Conservation (phyloP, 305 asterid genomes). For the Fraxinus floribunda region DNA sequence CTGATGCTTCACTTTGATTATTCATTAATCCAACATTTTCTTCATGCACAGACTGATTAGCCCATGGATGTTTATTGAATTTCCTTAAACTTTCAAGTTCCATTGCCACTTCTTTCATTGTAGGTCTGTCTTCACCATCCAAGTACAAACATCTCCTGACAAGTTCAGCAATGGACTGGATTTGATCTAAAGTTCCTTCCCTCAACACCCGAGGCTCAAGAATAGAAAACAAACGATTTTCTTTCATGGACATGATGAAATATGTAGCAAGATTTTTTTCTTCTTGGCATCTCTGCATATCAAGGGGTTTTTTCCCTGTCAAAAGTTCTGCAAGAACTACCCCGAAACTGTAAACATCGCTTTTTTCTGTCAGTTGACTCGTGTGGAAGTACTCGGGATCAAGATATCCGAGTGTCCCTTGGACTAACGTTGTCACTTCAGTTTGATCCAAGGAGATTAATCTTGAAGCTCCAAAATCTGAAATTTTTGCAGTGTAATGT, state of each 20-base stretch:
- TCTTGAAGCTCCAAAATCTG: slow-evolving; percentile 44
- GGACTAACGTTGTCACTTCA: slow-evolving; percentile 36
- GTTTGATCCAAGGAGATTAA: slow-evolving; percentile 39
- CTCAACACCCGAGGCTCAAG: slow-evolving; percentile 29
- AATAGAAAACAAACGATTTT: slow-evolving; percentile 32
- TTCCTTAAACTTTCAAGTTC: slow-evolving; percentile 34
- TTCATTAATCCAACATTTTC: neutral
- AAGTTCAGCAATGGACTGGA: slow-evolving; percentile 32
- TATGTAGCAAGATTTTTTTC: slow-evolving; percentile 37
- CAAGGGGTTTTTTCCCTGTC: slow-evolving; percentile 42
- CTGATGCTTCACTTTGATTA: neutral
- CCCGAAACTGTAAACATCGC: slow-evolving; percentile 44
- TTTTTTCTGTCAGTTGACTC: slow-evolving; percentile 32
- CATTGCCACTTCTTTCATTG: slow-evolving; percentile 47
- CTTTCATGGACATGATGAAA: slow-evolving; percentile 27
- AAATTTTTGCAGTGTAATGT: slow-evolving; percentile 30
- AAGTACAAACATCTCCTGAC: slow-evolving; percentile 38
- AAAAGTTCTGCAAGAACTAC: slow-evolving; percentile 43
- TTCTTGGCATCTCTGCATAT: neutral
- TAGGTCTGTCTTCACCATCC: slow-evolving; percentile 33
- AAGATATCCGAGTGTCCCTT: slow-evolving; percentile 35
- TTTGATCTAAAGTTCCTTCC: slow-evolving; percentile 39
- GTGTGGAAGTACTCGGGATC: slow-evolving; percentile 36
- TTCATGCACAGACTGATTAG: neutral
- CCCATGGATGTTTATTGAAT: slow-evolving; percentile 26